Conservation (phyloP, 2,329 filamentous ascomycete species). For the Colletotrichum phormii region DNA sequence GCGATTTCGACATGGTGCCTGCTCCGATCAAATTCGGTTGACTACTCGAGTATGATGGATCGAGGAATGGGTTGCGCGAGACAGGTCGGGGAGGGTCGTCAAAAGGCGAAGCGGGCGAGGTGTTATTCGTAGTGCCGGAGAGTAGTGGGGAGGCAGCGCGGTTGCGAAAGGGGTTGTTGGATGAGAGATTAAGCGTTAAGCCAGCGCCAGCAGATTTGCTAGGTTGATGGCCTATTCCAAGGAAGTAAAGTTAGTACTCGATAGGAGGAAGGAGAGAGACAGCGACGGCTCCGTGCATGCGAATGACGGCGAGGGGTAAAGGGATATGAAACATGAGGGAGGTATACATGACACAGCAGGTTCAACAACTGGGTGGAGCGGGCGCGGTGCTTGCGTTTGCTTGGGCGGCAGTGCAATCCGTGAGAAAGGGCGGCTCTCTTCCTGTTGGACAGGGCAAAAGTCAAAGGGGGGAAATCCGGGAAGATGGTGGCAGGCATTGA, state of each 20-base stretch:
- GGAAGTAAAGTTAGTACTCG: conserved; percentile 34
- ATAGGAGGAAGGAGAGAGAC: conserved; percentile 34
- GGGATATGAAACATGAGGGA: conserved; percentile 59
- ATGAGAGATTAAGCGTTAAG: conserved; percentile 76
- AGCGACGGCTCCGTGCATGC: conserved; percentile 52
- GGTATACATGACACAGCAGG: conserved; percentile 57
- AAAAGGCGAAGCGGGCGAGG: conserved; percentile 66
- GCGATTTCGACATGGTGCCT: conserved; percentile 62
- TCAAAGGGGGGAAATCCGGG: conserved; percentile 32
- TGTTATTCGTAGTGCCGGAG: conserved; percentile 49
- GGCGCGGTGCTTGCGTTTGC: conserved; percentile 35
- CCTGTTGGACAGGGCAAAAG: conserved; percentile 36
- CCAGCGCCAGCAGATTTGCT: conserved; percentile 58
- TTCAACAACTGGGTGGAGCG: conserved; percentile 53
- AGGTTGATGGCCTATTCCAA: conserved; percentile 51
- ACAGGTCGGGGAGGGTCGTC: conserved; percentile 71
- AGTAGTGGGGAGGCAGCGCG: conserved; percentile 70
- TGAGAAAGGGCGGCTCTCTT: conserved; percentile 35
- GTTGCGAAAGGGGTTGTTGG: conserved; percentile 86
- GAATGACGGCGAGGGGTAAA: conserved; percentile 56
- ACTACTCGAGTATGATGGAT: conserved; percentile 56
- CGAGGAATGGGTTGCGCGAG: conserved; percentile 83
- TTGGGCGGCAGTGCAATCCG: conserved; percentile 35
- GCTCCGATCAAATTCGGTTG: conserved; percentile 51
- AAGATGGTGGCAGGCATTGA: conserved; percentile 38